These are phyloP conservation scores for Camelina sativa DNA, from an alignment of 345 rosid species.

Conservation along the genomic window DNA sequence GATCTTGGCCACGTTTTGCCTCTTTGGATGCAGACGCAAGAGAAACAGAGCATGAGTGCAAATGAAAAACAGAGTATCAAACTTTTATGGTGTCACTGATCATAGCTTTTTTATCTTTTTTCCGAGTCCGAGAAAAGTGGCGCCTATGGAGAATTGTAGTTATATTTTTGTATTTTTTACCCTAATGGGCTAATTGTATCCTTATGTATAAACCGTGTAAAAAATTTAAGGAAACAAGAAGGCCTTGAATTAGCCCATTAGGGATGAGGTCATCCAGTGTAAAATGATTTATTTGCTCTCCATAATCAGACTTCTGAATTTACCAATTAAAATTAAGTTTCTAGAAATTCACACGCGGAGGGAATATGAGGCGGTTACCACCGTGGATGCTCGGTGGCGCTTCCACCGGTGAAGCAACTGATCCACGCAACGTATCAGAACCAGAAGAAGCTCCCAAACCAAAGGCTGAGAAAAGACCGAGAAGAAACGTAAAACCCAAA, in stretches of 20 bases:
- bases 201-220: no score
- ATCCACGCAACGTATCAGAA: neutral
- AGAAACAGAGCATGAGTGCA: no score
- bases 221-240: no score
- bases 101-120: neutral
- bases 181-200: no score
- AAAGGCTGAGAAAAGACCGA: conserved; percentile 31
- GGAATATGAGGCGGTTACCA: conserved; percentile 41
- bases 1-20: no score
- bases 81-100: neutral
- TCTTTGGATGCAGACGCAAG: no score
- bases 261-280: no score
- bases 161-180: neutral
- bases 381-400: conserved; percentile 43
- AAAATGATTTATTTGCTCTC: neutral
- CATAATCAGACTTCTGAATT: neutral
- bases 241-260: no score
- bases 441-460: conserved; percentile 10
- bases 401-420: conserved; percentile 13
- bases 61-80: no score
- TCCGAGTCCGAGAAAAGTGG: neutral
- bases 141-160: neutral
- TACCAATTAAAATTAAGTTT: neutral
- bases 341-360: neutral
- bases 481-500: conserved; percentile 16